Evolutionary conservation across 2,329 filamentous ascomycete genomes (phyloP), one percentile per base, ranked within the genome.

Genomic region (Colletotrichum melonis): DNA sequence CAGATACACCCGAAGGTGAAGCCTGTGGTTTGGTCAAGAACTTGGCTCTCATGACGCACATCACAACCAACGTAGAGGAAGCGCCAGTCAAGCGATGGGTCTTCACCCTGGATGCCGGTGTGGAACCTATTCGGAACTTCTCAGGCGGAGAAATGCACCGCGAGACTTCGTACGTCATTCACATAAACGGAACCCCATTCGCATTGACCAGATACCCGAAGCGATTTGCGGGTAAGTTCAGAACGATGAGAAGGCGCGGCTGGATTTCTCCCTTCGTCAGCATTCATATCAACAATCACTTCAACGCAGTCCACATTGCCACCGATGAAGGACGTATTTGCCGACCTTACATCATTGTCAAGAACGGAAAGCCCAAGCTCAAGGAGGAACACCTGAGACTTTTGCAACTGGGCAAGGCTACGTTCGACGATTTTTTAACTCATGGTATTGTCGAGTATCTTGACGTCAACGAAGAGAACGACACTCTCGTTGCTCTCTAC

Each of bases 1-100:
- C 97, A 12, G 97, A 99, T 87, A 99, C 97, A 0, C 97, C 97
- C 7, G 97, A 99, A 92, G 97, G 97, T 84, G 97, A 99, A 86
- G 95, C 97, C 12, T 99, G 97, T 85, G 97, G 97, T 88, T 85
- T 99, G 70, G 95, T 99, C 77, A 99, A 99, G 88, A 99, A 99
- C 80, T 84, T 99, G 86, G 97, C 97, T 9, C 87, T 99, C 70
- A 99, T 99, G 97, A 99, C 97, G 64, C 97, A 99, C 80, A 98
- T 99, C 78, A 99, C 97, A 0, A 99, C 97, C 1, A 95, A 98
- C 76, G 95, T 97, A 69, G 95, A 98, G 69, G 97, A 98, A 80
- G 94, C 92, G 22, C 95, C 97, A 1, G 94, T 99, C 19, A 93
- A 92, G 78, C 92, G 94, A 78, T 91, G 97, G 81, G 92, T 98